Percentiles rank a stretch among this genome's conserved stretches.
Evolutionary conservation across 805 yeast genomes (phyloP).

Genomic region (Nakazawaea siamensis): DNA sequence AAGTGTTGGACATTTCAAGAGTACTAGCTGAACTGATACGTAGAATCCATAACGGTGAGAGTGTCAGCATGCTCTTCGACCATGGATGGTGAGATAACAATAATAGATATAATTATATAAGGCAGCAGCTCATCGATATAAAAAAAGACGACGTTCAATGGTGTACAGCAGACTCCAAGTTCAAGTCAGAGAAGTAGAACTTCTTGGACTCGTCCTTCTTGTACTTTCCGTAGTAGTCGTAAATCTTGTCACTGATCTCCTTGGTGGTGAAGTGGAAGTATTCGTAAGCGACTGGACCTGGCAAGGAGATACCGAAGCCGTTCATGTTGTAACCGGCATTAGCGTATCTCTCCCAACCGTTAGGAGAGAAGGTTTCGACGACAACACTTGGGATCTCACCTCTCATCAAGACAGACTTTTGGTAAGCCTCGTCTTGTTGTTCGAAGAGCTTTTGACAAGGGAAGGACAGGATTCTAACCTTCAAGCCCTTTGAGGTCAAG

Average conservation of each 20-base stretch:
- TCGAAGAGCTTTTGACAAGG: slow-evolving; percentile 25
- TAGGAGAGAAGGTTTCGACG: slow-evolving; percentile 26
- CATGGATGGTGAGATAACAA: slow-evolving; percentile 47
- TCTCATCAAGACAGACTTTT: slow-evolving; percentile 17
- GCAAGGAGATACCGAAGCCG: slow-evolving; percentile 26
- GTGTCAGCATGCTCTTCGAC: slow-evolving; percentile 88
- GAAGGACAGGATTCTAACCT: slow-evolving; percentile 21
- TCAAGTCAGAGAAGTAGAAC: slow-evolving; percentile 8
- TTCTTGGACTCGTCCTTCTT: slow-evolving; percentile 2
- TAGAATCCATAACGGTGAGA: slow-evolving; percentile 95
- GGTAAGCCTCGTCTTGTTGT: slow-evolving; percentile 19
- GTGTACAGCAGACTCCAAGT: slow-evolving; percentile 7
- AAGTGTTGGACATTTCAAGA: slow-evolving; percentile 79
- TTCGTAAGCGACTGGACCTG: slow-evolving; percentile 23
- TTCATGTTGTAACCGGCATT: slow-evolving; percentile 25
- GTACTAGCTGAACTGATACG: slow-evolving; percentile 93
- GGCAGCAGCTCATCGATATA: too few species aligned
- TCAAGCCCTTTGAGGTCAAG: slow-evolving; percentile 18
- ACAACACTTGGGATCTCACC: slow-evolving; percentile 22
- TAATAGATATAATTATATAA: background rate
- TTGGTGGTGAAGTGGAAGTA: slow-evolving; percentile 22
- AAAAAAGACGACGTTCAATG: background rate
- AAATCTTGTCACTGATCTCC: slow-evolving; percentile 21
- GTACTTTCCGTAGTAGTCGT: slow-evolving; percentile 16
- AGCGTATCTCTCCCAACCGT: slow-evolving; percentile 29